A percentile compares a stretch with the other conserved stretches of the same genome.
Evolutionary conservation across 768 basidiomycete genomes (phyloP).

Genomic region (Nidula microcarpa): DNA sequence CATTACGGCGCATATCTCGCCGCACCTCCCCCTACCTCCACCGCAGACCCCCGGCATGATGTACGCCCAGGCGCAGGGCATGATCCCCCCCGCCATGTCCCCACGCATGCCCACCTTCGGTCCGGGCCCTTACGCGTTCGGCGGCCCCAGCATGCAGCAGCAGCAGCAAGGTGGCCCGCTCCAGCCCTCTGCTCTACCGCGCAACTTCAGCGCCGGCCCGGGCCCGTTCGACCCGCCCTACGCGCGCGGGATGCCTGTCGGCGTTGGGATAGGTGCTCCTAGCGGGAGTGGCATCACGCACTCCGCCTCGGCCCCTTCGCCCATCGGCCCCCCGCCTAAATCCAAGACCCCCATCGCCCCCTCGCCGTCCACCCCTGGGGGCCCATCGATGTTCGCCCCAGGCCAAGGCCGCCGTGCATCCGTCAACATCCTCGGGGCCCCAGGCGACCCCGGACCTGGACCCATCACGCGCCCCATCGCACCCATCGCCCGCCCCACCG

Average conservation of each 20-base stretch:
- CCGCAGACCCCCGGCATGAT: constrained; percentile 33
- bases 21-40: constrained; percentile 33
- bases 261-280: constrained; percentile 21
- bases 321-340: constrained; percentile 57
- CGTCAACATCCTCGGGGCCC: constrained; percentile 15
- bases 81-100: constrained; percentile 47
- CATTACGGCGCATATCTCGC: no score
- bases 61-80: constrained; percentile 34
- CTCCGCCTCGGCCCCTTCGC: constrained; percentile 25
- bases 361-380: constrained; percentile 30
- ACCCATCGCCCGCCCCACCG: constrained; percentile 66
- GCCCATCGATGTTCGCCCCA: constrained; percentile 40
- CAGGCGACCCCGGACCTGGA: constrained; percentile 40
- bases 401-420: constrained; percentile 47
- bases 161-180: constrained; percentile 34
- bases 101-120: constrained; percentile 52
- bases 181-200: constrained; percentile 51
- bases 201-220: constrained; percentile 51
- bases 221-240: constrained; percentile 55
- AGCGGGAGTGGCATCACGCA: constrained; percentile 10
- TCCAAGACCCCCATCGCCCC: constrained; percentile 32
- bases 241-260: constrained; percentile 33
- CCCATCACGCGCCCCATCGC: constrained; percentile 62
- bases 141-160: constrained; percentile 39
- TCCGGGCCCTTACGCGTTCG: constrained; percentile 52